Conservation (phyloP, 768 basidiomycete species). For the Cystofilobasidium macerans region DNA sequence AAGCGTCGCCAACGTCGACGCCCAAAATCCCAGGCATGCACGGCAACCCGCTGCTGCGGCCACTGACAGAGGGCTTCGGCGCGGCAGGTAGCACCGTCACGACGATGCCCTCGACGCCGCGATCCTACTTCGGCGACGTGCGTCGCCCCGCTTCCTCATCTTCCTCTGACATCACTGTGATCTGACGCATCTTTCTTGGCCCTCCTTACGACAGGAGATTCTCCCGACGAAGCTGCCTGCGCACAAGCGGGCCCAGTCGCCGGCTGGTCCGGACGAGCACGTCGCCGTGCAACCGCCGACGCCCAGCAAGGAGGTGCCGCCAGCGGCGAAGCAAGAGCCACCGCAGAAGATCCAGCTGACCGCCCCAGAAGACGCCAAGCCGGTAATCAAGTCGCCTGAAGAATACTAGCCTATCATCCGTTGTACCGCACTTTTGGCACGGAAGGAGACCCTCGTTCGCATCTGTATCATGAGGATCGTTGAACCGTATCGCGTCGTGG, state of each 20-base stretch:
- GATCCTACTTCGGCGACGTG: neutral
- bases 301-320: neutral
- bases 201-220: neutral
- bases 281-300: neutral
- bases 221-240: neutral
- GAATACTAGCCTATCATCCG: too few species aligned
- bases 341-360: neutral
- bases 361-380: neutral
- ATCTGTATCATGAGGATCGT: too few species aligned
- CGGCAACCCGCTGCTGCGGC: neutral
- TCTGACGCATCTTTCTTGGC: neutral
- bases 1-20: conserved; percentile 16
- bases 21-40: conserved; percentile 7
- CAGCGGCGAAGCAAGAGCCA: too few species aligned
- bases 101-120: neutral
- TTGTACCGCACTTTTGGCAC: too few species aligned
- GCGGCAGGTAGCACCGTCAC: neutral
- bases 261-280: neutral
- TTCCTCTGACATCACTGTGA: neutral
- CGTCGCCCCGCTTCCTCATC: neutral
- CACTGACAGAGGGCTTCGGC: conserved; percentile 13
- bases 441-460: too few species aligned
- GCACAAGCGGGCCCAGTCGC: neutral
- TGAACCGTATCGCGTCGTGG: too few species aligned
- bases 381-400: too few species aligned